Conservation (phyloP, 2,329 filamentous ascomycete genomes). For the Penicillium freii region DNA sequence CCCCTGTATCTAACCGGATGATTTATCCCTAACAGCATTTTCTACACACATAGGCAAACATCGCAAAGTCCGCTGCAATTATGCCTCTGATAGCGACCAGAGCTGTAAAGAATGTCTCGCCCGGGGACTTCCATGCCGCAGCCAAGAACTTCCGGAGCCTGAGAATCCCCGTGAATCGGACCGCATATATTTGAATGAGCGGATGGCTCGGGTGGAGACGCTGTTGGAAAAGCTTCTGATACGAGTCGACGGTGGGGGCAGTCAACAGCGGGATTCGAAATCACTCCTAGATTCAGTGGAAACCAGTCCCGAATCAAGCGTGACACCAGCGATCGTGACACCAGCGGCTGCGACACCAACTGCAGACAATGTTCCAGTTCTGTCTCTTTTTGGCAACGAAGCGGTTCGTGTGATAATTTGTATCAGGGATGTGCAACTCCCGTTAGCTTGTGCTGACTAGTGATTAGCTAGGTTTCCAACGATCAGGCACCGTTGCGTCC, state of each 20-base stretch:
- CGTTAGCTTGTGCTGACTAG: background rate
- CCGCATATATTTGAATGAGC: conserved; percentile 10
- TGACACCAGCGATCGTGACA: background rate
- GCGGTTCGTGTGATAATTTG: background rate
- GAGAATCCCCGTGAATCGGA: conserved; percentile 14
- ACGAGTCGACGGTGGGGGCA: background rate
- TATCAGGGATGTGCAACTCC: background rate
- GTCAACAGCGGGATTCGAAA: background rate
- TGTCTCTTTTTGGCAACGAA: conserved; percentile 12
- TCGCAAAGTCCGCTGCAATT: conserved; percentile 17
- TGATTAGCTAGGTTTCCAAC: conserved; percentile 6
- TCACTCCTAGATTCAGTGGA: background rate
- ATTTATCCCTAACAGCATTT: background rate
- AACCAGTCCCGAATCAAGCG: background rate
- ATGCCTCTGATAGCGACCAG: conserved; percentile 7
- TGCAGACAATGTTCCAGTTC: conserved; percentile 10
- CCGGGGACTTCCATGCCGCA: conserved; percentile 11
- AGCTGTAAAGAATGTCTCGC: conserved; percentile 14
- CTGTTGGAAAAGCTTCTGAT: conserved; percentile 11
- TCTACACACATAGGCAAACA: conserved; percentile 11
- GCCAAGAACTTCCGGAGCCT: conserved; percentile 15
- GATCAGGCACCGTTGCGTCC: background rate
- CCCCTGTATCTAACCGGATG: background rate
- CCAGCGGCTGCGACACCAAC: conserved; percentile 4
- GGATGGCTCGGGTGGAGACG: conserved; percentile 11